Evolutionary conservation across 2,329 filamentous ascomycete species (phyloP).

Genomic region (Beauveria sp.): DNA sequence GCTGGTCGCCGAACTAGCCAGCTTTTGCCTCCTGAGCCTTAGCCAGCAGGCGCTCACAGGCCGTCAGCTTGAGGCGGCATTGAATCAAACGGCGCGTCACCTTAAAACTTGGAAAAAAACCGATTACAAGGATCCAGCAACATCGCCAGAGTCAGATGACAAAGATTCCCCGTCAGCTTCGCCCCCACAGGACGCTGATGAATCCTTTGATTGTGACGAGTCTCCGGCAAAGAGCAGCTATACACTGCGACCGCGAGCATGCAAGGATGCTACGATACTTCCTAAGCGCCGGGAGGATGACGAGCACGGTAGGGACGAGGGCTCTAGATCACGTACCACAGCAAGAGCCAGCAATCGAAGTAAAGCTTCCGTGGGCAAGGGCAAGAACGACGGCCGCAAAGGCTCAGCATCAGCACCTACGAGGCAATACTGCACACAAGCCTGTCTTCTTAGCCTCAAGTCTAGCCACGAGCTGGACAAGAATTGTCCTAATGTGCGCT

Average conservation of each 20-base stretch:
- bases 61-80: neutral
- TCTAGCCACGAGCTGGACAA: neutral
- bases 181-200: neutral
- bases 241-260: neutral
- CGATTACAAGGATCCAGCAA: neutral
- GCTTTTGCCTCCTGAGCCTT: neutral
- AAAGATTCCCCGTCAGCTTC: neutral
- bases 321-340: neutral
- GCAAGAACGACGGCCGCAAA: neutral
- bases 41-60: neutral
- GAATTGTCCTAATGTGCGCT: neutral
- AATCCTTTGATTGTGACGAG: neutral
- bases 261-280: neutral
- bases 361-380: neutral
- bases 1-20: neutral
- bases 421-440: neutral
- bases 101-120: neutral
- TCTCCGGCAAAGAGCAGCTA: neutral
- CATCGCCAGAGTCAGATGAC: neutral
- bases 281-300: neutral
- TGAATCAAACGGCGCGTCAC: neutral
- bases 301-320: neutral
- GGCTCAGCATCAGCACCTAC: neutral
- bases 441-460: neutral
- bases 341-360: neutral